Evolutionary conservation across 192 early-diverging fungal genomes (phyloP), one percentile per base, ranked within the genome.

Genomic region (Coemansia reversa): DNA sequence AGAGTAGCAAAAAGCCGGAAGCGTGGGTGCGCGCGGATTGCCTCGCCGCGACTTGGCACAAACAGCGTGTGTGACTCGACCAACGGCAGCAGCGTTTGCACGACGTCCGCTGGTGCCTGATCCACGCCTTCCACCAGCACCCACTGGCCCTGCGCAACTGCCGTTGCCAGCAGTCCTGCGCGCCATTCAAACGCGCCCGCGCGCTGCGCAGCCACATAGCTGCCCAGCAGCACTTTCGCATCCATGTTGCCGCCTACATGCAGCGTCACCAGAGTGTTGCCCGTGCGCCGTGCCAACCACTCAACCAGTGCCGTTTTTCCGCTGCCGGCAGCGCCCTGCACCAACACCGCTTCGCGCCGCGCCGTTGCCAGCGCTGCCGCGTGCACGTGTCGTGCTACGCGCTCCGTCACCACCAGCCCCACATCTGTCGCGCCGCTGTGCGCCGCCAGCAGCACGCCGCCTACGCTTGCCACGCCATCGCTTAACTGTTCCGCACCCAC

Each of bases 61-160:
- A 95, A 94, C 39, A 99, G 82, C n/a, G 86, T 86, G 7, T 93
- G 77, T 16, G 89, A 91, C 80, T 99, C 94, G 6, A 99, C 83
- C 22, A 99, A 80, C 4, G 97, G 94, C n/a, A 95, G 67, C 49
- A 99, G 83, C 8, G 95, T 87, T 18, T 92, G 91, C 51, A 98
- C 74, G 22, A 98, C 96, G 63, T 99, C 97, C 12, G 87, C 62
- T n/a, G 97, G 91, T 0, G 97, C 97, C 25, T 94, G 76, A 70
- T 99, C 94, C 62, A 99, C 90, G 82, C 98, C 95, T 79, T 99
- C 97, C 67, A 99, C 88, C 51, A 99, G 76, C 51, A 99, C 87
- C 97, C 97, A 99, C 12, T 87, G 83, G 35, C 97, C 97, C 60
- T 93, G 84, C 18, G 75, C 55, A 1, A 99, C 96, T 7, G 96